A percentile compares a stretch with the other conserved stretches of the same genome.
phyloP scores from a whole-genome alignment of 495 filamentous ascomycete species.

The Jackrogersella multiformis region DNA sequence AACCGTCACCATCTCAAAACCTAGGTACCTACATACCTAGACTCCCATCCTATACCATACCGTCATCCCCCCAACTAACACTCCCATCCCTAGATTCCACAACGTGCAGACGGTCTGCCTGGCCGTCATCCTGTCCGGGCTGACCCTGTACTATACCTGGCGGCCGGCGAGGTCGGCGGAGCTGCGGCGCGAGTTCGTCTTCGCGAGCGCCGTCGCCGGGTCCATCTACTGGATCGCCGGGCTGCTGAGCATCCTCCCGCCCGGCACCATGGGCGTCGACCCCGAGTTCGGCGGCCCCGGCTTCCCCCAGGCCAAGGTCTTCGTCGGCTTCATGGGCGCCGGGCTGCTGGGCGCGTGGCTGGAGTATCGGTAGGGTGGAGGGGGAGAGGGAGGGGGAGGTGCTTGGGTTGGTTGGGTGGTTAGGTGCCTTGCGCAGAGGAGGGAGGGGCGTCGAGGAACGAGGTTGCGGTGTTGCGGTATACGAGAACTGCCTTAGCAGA shows the following conservation, averaged over 20 bases:
- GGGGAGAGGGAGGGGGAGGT: neutral
- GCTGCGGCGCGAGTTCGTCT: constrained; percentile 46
- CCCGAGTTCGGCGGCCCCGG: constrained; percentile 63
- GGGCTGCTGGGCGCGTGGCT: constrained; percentile 49
- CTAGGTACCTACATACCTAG: too few species aligned
- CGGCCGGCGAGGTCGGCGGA: constrained; percentile 35
- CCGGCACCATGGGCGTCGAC: constrained; percentile 59
- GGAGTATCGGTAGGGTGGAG: constrained; percentile 31
- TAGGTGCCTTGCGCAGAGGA: too few species aligned
- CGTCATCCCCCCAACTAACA: neutral
- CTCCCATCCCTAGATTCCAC: constrained; percentile 57
- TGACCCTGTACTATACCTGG: constrained; percentile 62
- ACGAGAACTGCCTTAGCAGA: too few species aligned
- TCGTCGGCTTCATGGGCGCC: constrained; percentile 40
- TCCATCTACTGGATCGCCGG: constrained; percentile 63
- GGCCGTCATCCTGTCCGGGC: constrained; percentile 54
- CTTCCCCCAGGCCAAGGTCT: constrained; percentile 57
- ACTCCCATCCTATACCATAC: too few species aligned
- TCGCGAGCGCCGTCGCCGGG: constrained; percentile 54
- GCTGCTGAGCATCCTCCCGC: constrained; percentile 58
- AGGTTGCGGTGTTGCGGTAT: neutral
- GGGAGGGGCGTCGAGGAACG: neutral
- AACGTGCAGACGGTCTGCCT: constrained; percentile 64
- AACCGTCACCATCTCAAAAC: too few species aligned
- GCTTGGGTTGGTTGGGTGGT: neutral